Evolutionary conservation across 768 basidiomycete genomes (phyloP), one percentile per base, ranked within the genome.

Genomic region (Tricholoma furcatifolium): DNA sequence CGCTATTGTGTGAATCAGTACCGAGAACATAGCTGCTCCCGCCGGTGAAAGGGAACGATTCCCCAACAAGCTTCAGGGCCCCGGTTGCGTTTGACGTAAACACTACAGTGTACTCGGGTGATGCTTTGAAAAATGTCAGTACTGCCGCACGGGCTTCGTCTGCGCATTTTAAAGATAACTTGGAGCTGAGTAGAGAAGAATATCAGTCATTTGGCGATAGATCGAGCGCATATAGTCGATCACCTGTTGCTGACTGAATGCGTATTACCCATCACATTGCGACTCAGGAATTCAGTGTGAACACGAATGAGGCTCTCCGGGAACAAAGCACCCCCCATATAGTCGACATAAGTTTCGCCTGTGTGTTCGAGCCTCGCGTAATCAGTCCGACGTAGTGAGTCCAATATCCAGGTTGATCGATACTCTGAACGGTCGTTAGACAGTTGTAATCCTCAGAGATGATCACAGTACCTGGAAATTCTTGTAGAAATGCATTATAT

Each of bases 191-290:
- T 3, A 43, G 48, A 55, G 47, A 53, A 51, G 51, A 40, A 48
- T 43, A 55, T 41, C 30, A 48, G 50, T 15, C 31, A 50, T 47
- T 47, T 50, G 53, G 14, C 46, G 49, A 36, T 41, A 20, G 12
- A 30, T 35, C 30, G 40, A 36, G 62, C 58, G 72, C 69, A 74
- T 72, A 71, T 65, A 74, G n/a, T 66, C 63, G 62, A 87, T n/a
- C n/a, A n/a, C 91, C 87, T 87, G 57, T 87, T 84, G 65, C 83
- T 91, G 62, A 88, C 79, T 0, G 90, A 92, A 67, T 93, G 91
- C 1, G 91, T 91, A 65, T 93, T 92, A 1, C 90, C 91, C 53
- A 93, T 77, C 40, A 92, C 75, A 62, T 69, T 82, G 46, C 70
- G 72, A 36, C 75, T 81, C 30, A 93, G 77, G 62, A 91, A 90